Evolutionary conservation across 2,329 filamentous ascomycete species (phyloP).

Genomic region (Penicillium verrucosum): DNA sequence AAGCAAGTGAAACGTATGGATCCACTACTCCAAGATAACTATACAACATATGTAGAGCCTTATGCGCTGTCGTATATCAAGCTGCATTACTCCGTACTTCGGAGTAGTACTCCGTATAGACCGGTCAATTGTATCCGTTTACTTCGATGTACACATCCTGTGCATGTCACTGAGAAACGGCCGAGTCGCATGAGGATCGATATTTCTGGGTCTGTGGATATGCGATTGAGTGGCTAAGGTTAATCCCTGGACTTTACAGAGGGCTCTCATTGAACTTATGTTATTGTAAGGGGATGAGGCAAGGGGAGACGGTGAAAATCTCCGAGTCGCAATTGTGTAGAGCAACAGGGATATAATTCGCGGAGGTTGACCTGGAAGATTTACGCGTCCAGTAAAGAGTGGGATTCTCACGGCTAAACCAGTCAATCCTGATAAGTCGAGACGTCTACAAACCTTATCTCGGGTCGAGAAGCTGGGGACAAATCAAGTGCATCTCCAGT

Average conservation of each 20-base stretch:
- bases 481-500: conserved; percentile 9
- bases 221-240: conserved; percentile 14
- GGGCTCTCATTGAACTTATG: neutral
- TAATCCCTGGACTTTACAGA: conserved; percentile 18
- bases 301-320: conserved; percentile 17
- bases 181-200: conserved; percentile 18
- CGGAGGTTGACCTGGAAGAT: neutral
- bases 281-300: conserved; percentile 14
- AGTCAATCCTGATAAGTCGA: neutral
- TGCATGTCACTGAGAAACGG: conserved; percentile 19
- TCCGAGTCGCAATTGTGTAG: conserved; percentile 12
- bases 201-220: neutral
- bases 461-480: neutral
- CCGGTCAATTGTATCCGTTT: neutral
- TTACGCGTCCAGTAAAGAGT: neutral
- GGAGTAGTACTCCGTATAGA: neutral
- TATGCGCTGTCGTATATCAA: neutral
- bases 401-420: neutral
- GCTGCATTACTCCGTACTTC: neutral
- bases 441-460: conserved; percentile 10
- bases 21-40: neutral
- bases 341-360: neutral
- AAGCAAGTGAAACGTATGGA: neutral
- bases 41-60: neutral
- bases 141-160: conserved; percentile 1